Evolutionary conservation across 495 filamentous ascomycete species (phyloP), one percentile per base, ranked within the genome.

Genomic region (Durotheca rogersii): DNA sequence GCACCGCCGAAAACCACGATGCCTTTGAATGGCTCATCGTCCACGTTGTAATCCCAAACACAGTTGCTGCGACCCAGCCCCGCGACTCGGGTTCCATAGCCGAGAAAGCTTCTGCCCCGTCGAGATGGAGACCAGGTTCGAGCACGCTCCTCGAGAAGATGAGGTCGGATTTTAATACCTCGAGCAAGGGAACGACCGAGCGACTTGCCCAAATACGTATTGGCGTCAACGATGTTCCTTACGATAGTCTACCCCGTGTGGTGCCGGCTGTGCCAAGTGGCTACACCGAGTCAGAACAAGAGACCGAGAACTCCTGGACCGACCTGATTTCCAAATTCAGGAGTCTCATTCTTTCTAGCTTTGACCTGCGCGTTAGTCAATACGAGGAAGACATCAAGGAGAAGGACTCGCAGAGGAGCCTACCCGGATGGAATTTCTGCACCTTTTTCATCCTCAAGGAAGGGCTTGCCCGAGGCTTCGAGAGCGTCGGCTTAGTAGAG

Each of bases 381-480:
- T 97, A 97, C 67, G 93, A 98, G 62, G 92, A 96, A 60, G 94
- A 98, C 66, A 94, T 98, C 59, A 84, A 85, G 57, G 94, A 96
- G 63, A 90, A 88, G 60, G 93, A 97, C 58, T 81, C 86, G 3
- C 91, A 96, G 71, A 82, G 92, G 32, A 81, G 76, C 32, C 70
- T 98, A 16, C 93, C 94, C 2, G 93, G 93, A 0, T 98, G 94
- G 93, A 98, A 98, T 62, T 98, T 97, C 63, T 96, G 92, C 67
- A 97, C 94, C 0, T 98, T 96, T 64, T 98, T 98, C 62, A 88
- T 98, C 15, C 75, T 97, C 11, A 98, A 98, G 60, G 93, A 98
- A 64, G 93, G 93, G 3, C 76, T 98, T 32, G 90, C 91, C 3
- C 78, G 86, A 47, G 94, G 90, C 0, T 96, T 98, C 64, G 93